Percentiles rank a stretch among this genome's conserved stretches.
These are phyloP conservation scores for Yamadazyma aaseri DNA, from an alignment of 1,139 yeast genomes.

Conservation along the genomic window DNA sequence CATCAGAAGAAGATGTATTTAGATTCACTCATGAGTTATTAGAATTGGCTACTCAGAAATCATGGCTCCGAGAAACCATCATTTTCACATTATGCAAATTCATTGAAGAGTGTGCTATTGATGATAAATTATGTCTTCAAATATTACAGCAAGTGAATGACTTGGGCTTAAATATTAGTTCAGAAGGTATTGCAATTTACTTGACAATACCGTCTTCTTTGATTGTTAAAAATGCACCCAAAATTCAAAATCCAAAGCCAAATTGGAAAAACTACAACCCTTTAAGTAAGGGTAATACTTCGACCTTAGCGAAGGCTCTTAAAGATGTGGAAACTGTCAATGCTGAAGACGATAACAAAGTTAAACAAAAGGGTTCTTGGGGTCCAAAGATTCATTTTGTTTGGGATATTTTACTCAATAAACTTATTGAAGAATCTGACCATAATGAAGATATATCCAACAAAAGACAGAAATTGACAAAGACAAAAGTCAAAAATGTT, in stretches of 20 bases:
- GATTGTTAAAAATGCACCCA: constrained; percentile 25
- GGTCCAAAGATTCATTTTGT: constrained; percentile 78
- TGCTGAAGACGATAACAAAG: constrained; percentile 31
- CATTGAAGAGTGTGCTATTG: constrained; percentile 17
- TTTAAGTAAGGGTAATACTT: constrained; percentile 62
- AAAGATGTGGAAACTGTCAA: constrained; percentile 51
- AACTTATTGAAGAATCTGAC: constrained; percentile 10
- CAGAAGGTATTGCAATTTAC: constrained; percentile 81
- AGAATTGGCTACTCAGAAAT: constrained; percentile 61
- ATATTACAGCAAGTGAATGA: constrained; percentile 48
- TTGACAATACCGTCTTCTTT: constrained; percentile 42
- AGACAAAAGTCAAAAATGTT: constrained; percentile 28
- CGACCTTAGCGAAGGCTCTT: constrained; percentile 60
- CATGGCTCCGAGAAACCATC: constrained; percentile 87
- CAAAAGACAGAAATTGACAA: constrained; percentile 29
- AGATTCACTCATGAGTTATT: constrained; percentile 47
- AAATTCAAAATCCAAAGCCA: constrained; percentile 27
- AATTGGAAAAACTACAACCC: constrained; percentile 78
- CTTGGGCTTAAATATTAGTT: constrained; percentile 57
- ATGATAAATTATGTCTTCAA: constrained; percentile 25
- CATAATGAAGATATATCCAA: constrained; percentile 16
- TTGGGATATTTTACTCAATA: constrained; percentile 65
- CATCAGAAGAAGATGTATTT: constrained; percentile 28
- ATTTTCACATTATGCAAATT: constrained; percentile 68
- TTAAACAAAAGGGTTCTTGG: constrained; percentile 65